A percentile compares a stretch with the other conserved stretches of the same genome.
phyloP scores from a whole-genome alignment of 2,329 filamentous ascomycete genomes.

The Fonsecaea erecta region DNA sequence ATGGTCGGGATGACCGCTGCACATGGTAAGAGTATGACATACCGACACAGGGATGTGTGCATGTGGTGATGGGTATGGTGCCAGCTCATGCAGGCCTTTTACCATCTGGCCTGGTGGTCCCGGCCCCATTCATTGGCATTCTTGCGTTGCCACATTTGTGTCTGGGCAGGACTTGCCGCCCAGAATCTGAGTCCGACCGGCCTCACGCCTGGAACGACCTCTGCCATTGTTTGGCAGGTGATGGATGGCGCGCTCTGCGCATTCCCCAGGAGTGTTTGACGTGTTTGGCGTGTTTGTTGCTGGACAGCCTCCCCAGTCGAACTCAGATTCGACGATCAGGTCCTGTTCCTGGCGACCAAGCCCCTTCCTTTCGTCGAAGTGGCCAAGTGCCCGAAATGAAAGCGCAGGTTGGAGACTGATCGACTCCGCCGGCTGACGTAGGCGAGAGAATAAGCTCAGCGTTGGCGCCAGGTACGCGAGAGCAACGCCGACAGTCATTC shows the following conservation, averaged over 20 bases:
- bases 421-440: slow-evolving; percentile 31
- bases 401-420: slow-evolving; percentile 18
- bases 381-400: slow-evolving; percentile 26
- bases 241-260: slow-evolving; percentile 11
- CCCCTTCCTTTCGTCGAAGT: slow-evolving; percentile 22
- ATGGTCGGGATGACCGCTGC: not conserved
- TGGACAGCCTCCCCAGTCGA: slow-evolving; percentile 9
- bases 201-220: slow-evolving; percentile 16
- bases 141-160: slow-evolving; percentile 2
- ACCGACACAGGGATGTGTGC: not conserved
- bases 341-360: slow-evolving; percentile 13
- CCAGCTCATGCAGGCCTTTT: not conserved
- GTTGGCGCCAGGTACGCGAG: slow-evolving; percentile 34
- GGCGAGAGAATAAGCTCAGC: slow-evolving; percentile 28
- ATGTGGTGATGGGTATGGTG: not conserved
- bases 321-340: not conserved
- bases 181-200: slow-evolving; percentile 18
- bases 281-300: slow-evolving; percentile 20
- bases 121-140: slow-evolving; percentile 15
- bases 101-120: slow-evolving; percentile 1
- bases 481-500: slow-evolving; percentile 22
- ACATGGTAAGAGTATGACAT: not conserved
- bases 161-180: slow-evolving; percentile 6
- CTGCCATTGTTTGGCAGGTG: slow-evolving; percentile 9
- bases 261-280: slow-evolving; percentile 22